A percentile compares a stretch with the other conserved stretches of the same genome.
phyloP scores from a whole-genome alignment of 2,329 filamentous ascomycete genomes.

The Aspergillus sp. region DNA sequence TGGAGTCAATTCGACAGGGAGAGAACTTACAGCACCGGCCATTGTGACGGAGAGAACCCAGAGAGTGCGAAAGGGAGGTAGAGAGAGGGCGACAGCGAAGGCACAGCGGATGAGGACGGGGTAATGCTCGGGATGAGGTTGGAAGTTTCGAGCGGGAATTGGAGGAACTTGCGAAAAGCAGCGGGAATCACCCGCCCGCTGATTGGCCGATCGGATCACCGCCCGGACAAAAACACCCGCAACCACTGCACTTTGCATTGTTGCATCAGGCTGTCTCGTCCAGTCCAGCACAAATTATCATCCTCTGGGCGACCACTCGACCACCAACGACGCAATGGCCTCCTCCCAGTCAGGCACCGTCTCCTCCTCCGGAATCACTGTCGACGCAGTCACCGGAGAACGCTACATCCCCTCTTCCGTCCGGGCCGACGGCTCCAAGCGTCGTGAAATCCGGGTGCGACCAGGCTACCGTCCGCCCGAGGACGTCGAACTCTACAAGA shows the following conservation, averaged over 20 bases:
- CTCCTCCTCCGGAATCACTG: constrained; percentile 67
- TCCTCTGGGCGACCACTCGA: too few relatives aligned
- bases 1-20: constrained; percentile 25
- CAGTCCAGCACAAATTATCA: too few relatives aligned
- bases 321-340: constrained; percentile 36
- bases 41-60: constrained; percentile 48
- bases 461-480: constrained; percentile 93
- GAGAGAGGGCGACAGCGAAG: constrained; percentile 18
- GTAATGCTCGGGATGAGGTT: constrained; percentile 22
- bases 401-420: constrained; percentile 86
- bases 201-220: constrained; percentile 32
- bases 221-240: constrained; percentile 14
- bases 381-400: constrained; percentile 71
- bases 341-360: constrained; percentile 44
- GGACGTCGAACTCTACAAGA: constrained; percentile 95
- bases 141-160: constrained; percentile 29
- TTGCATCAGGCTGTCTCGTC: too few relatives aligned
- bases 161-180: constrained; percentile 27
- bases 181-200: constrained; percentile 39
- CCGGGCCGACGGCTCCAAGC: constrained; percentile 84
- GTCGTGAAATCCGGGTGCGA: constrained; percentile 89
- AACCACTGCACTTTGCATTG: constrained; percentile 5
- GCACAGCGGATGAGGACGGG: constrained; percentile 9
- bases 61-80: constrained; percentile 21
- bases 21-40: constrained; percentile 53